Conservation (phyloP, 1,284 basidiomycete genomes). For the Fomitopsis betulina region DNA sequence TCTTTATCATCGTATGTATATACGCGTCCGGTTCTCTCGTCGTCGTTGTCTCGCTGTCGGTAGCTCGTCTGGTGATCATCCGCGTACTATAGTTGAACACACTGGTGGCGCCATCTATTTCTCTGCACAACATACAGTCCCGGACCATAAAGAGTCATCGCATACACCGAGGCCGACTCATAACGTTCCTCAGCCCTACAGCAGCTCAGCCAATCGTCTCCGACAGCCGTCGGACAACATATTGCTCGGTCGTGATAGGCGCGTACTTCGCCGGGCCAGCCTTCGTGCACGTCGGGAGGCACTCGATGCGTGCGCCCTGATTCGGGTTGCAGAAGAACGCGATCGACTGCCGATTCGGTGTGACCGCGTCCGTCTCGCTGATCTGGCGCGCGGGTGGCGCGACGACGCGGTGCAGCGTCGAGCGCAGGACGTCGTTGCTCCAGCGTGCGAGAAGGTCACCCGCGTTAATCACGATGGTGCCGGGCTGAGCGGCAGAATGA, state of each 20-base stretch:
- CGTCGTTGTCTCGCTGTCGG: not conserved
- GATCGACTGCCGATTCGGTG: constrained; percentile 71
- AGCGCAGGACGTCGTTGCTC: constrained; percentile 78
- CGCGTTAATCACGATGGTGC: constrained; percentile 80
- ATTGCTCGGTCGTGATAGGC: constrained; percentile 67
- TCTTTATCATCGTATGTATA: not conserved
- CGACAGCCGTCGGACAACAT: constrained; percentile 69
- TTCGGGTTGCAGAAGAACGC: constrained; percentile 90
- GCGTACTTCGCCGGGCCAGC: constrained; percentile 55
- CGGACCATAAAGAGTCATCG: not conserved
- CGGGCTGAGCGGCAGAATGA: constrained; percentile 41
- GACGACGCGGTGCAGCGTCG: constrained; percentile 80
- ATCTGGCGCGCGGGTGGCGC: constrained; percentile 54
- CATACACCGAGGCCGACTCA: not conserved
- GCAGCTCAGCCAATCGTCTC: constrained; percentile 43
- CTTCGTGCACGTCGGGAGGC: constrained; percentile 63
- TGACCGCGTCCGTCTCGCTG: constrained; percentile 47
- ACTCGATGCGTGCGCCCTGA: constrained; percentile 60
- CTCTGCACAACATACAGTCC: not conserved
- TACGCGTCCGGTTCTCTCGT: not conserved
- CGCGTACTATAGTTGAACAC: not conserved
- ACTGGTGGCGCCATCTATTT: not conserved
- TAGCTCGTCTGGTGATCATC: not conserved
- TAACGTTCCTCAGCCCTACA: not conserved
- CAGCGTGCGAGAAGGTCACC: constrained; percentile 81